Evolutionary conservation across 176 grass and related monocot species (phyloP).

Genomic region (Hyparrhenia diplandra): DNA sequence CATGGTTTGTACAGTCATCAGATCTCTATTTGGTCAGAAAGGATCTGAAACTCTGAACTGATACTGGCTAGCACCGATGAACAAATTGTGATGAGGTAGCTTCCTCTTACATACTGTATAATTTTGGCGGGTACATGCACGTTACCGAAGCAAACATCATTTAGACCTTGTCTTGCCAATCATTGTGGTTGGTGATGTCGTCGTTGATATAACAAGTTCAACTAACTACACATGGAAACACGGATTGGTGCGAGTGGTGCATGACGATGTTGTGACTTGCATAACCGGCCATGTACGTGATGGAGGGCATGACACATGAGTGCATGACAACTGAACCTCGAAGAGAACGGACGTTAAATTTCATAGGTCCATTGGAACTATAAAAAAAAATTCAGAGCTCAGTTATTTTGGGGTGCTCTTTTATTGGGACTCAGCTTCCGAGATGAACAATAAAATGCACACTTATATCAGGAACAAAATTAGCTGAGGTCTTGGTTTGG

Average conservation of each 20-base stretch:
- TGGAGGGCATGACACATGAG: background rate
- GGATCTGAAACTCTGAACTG: background rate
- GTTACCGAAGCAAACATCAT: too few relatives aligned
- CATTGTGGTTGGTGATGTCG: background rate
- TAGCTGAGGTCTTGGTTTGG: too few relatives aligned
- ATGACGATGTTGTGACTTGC: background rate
- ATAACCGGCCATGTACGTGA: background rate
- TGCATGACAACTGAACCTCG: background rate
- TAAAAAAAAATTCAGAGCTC: too few relatives aligned
- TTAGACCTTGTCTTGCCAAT: background rate
- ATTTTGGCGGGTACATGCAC: too few relatives aligned
- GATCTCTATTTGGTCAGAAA: background rate
- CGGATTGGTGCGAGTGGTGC: background rate
- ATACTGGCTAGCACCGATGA: background rate
- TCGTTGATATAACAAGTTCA: background rate
- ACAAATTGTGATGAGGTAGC: background rate
- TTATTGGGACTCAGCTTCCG: background rate
- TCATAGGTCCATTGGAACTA: too few relatives aligned
- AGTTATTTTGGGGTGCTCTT: background rate
- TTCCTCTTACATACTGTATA: too few relatives aligned
- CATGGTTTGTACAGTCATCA: background rate
- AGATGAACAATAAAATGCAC: too few relatives aligned
- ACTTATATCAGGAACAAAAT: too few relatives aligned
- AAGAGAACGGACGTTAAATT: background rate
- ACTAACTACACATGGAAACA: background rate